Conservation (phyloP, 2,329 filamentous ascomycete species). For the Pseudogymnoascus sp. region DNA sequence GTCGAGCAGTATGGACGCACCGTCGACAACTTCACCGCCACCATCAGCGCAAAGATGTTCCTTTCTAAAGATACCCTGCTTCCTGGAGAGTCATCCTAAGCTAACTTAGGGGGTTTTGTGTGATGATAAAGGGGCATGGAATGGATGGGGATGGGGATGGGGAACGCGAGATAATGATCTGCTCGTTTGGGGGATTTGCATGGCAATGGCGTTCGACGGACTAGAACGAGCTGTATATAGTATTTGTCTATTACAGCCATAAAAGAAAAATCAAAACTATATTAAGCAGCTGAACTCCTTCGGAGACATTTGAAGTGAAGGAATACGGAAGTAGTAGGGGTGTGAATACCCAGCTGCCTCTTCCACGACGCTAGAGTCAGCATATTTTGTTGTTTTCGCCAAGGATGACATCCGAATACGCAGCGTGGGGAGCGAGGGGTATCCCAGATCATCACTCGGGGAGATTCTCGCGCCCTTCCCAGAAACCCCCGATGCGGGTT, state of each 20-base stretch:
- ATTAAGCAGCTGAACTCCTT: not conserved
- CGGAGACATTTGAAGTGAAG: not conserved
- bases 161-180: slow-evolving; percentile 9
- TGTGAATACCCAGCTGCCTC: not conserved
- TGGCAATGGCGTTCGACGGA: slow-evolving; percentile 8
- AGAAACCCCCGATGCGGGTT: not conserved
- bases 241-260: slow-evolving; percentile 6
- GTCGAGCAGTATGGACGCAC: slow-evolving; percentile 97
- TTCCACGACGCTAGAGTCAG: not conserved
- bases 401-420: slow-evolving; percentile 3
- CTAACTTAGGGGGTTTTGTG: slow-evolving; percentile 3
- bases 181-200: slow-evolving; percentile 10
- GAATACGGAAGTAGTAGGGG: no score
- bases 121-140: not conserved
- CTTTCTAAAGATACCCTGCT: slow-evolving; percentile 68
- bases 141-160: not conserved
- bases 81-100: slow-evolving; percentile 37
- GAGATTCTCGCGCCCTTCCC: not conserved
- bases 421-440: not conserved
- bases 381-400: slow-evolving; percentile 7
- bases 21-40: slow-evolving; percentile 90
- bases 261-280: slow-evolving; percentile 7
- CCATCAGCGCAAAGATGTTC: slow-evolving; percentile 95
- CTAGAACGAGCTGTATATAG: slow-evolving; percentile 10
- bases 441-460: not conserved